phyloP scores from a whole-genome alignment of 164 flowering plant genomes.

The Nelumbo lutea region DNA sequence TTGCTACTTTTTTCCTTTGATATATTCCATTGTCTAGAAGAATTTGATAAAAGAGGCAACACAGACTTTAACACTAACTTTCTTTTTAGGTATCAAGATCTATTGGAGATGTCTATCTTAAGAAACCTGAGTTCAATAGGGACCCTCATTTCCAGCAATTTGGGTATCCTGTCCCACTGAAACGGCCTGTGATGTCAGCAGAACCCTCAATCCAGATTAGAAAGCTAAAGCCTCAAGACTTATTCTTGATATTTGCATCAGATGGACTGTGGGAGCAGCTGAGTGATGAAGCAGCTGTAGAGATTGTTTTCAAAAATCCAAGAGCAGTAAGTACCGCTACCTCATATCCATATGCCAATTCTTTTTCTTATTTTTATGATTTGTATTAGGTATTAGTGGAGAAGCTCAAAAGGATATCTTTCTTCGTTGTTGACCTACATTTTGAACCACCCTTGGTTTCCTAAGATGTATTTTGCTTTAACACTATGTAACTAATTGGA shows the following conservation, averaged over 20 bases:
- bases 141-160: slow-evolving; percentile 48
- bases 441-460: background rate
- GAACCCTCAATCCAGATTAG: slow-evolving; percentile 57
- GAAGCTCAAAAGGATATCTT: background rate
- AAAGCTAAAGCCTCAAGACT: slow-evolving; percentile 48
- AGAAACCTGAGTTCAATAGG: slow-evolving; percentile 62
- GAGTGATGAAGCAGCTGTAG: slow-evolving; percentile 59
- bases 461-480: background rate
- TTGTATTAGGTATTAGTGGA: background rate
- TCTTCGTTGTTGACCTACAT: background rate
- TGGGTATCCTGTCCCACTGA: slow-evolving; percentile 39
- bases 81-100: slow-evolving; percentile 67
- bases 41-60: background rate
- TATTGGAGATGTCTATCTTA: slow-evolving; percentile 68
- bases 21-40: background rate
- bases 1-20: background rate
- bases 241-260: slow-evolving; percentile 69
- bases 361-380: background rate
- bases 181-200: slow-evolving; percentile 56
- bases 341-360: background rate
- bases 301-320: slow-evolving; percentile 52
- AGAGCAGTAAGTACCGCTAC: slow-evolving; percentile 37
- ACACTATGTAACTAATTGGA: background rate
- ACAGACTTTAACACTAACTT: background rate
- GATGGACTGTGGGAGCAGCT: slow-evolving; percentile 88